A percentile compares a stretch with the other conserved stretches of the same genome.
Evolutionary conservation across 495 filamentous ascomycete genomes (phyloP).

Genomic region (Podospora fimiseda): DNA sequence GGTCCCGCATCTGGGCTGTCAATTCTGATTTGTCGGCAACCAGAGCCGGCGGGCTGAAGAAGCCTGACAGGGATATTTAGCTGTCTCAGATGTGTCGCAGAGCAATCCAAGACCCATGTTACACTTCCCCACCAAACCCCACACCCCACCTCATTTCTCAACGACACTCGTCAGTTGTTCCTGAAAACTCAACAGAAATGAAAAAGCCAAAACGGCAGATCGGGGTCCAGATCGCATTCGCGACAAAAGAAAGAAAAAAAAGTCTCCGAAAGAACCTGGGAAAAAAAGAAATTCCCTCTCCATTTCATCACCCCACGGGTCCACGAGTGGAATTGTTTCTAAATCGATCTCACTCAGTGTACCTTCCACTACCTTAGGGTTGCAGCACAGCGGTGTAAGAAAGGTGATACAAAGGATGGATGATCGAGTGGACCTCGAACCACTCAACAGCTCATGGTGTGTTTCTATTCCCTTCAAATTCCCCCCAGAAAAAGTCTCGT

Average conservation of each 20-base stretch:
- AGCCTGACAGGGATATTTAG: conserved; percentile 16
- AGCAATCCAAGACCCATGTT: conserved; percentile 18
- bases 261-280: neutral
- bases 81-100: conserved; percentile 36
- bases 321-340: neutral
- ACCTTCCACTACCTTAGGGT: too few species aligned
- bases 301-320: neutral
- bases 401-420: conserved; percentile 19
- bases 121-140: conserved; percentile 9
- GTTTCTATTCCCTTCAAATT: conserved; percentile 11
- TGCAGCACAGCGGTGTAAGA: conserved; percentile 15
- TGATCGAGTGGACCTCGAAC: conserved; percentile 23
- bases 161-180: conserved; percentile 9
- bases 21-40: neutral
- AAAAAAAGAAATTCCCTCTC: too few species aligned
- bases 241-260: too few species aligned
- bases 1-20: conserved; percentile 5
- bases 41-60: conserved; percentile 11
- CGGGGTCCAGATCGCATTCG: neutral
- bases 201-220: too few species aligned
- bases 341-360: too few species aligned
- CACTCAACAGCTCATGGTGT: conserved; percentile 13
- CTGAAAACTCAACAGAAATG: conserved; percentile 4
- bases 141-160: neutral
- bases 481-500: too few species aligned